Base-by-base conservation (phyloP, 805 yeast species). In the Metschnikowia drakensbergensis region DNA sequence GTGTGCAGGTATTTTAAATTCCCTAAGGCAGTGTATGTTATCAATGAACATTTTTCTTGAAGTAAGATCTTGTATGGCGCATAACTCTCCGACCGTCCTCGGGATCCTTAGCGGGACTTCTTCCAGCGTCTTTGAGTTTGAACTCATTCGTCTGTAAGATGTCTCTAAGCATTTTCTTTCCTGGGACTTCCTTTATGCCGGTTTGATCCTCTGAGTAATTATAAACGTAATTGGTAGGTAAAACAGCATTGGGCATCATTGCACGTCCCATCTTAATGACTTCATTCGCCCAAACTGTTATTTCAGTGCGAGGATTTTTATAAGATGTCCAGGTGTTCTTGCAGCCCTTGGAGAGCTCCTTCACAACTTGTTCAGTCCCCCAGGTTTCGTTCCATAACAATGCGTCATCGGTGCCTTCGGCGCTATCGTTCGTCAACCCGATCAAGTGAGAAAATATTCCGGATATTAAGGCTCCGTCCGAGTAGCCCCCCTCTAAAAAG, bases 401-500 rank as follows among this genome's bases (percentile, higher is more conserved):
- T 10, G 58, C 63, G 31, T 67, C 71, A 11, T 60, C 64, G 22
- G 47, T 33, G 4, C 39, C 48, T 4, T 55, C 54, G 10, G 50
- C 50, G 45, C 72, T 69, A 46, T 70, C 69, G 28, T 72, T 70
- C 44, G 83, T 84, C 45, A 88, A 62, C 0, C 95, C 96, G 34
- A 84, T 79, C 47, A 88, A 66, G 62, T 88, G 95, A 4, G 94
- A 79, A 60, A 86, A 85, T 0, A 85, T 82, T 9, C 96, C 96
- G 0, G 94, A 84, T 1, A 83, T 66, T 13, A 88, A 72, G 0
- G 96, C 96, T 3, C 86, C 85, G 58, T 87, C 90, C 0, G 94
- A 84, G 61, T 88, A 88, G 1, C 96, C 96, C 26, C 96, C 96
- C 67, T 88, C 96, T 54, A 88, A 66, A 23, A 88, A 64, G 0